Conservation (phyloP, 1,284 basidiomycete species). For the Malassezia cuniculi region DNA sequence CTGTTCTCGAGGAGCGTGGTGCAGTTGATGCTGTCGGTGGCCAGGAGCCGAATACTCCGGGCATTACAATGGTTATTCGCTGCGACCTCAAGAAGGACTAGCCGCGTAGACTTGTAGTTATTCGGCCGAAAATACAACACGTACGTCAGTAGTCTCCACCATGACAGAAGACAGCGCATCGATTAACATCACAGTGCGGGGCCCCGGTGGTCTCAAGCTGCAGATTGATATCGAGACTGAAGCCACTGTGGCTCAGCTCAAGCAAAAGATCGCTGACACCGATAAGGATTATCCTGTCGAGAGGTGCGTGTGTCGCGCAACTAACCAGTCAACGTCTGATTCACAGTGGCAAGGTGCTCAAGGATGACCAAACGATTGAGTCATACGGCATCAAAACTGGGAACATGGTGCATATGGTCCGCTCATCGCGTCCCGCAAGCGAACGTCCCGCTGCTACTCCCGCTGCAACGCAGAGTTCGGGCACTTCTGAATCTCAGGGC, state of each 20-base stretch:
- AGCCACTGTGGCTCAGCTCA: constrained; percentile 33
- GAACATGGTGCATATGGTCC: constrained; percentile 41
- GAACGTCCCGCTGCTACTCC: constrained; percentile 8
- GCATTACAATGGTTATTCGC: constrained; percentile 38
- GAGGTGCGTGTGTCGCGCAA: constrained; percentile 8
- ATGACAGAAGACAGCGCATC: constrained; percentile 14
- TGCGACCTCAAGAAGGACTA: constrained; percentile 43
- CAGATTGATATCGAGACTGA: constrained; percentile 23
- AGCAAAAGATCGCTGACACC: constrained; percentile 30
- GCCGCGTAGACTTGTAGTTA: not conserved
- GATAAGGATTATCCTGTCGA: constrained; percentile 38
- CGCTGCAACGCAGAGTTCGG: constrained; percentile 12
- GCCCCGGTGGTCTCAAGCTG: constrained; percentile 38
- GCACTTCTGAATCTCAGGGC: constrained; percentile 28
- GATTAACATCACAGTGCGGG: constrained; percentile 42
- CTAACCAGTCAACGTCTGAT: constrained; percentile 29
- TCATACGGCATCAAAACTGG: constrained; percentile 38
- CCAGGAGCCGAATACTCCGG: constrained; percentile 34
- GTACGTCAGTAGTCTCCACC: no score
- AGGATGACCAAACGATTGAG: constrained; percentile 31
- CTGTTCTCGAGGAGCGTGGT: constrained; percentile 21
- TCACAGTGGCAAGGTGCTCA: constrained; percentile 42
- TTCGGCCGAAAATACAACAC: not conserved
- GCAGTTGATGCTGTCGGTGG: constrained; percentile 38
- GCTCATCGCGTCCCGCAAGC: constrained; percentile 26